These are phyloP conservation scores for Xylaria nigripes DNA, from an alignment of 495 filamentous ascomycete species.

Conservation along the genomic window DNA sequence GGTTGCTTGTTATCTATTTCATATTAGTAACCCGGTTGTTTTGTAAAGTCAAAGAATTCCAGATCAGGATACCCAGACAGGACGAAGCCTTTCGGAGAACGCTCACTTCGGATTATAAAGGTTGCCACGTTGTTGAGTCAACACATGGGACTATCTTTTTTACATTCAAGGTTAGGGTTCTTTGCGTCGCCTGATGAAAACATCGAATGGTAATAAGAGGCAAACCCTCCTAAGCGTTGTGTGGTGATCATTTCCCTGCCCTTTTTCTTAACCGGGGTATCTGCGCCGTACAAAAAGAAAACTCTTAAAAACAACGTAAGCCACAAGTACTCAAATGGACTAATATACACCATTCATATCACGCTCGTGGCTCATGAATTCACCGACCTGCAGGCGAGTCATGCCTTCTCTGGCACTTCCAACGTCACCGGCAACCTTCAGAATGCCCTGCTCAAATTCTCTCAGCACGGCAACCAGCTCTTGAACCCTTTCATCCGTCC, in stretches of 20 bases:
- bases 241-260: neutral
- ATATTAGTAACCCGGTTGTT: no score
- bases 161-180: neutral
- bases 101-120: no score
- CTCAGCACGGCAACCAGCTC: conserved; percentile 59
- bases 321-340: neutral
- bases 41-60: no score
- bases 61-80: no score
- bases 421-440: conserved; percentile 65
- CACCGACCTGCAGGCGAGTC: conserved; percentile 57
- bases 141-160: neutral
- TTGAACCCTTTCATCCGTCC: conserved; percentile 33
- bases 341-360: conserved; percentile 24
- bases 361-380: conserved; percentile 30
- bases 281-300: neutral
- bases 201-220: neutral
- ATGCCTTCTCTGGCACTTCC: conserved; percentile 61
- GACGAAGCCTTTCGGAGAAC: no score
- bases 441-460: conserved; percentile 71
- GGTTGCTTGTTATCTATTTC: no score
- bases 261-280: conserved; percentile 9
- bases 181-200: neutral
- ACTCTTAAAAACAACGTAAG: neutral
- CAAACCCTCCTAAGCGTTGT: neutral
- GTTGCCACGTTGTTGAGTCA: no score